These are phyloP conservation scores for Phaseolus lunatus DNA, from an alignment of 306 rosid genomes.

Conservation along the genomic window DNA sequence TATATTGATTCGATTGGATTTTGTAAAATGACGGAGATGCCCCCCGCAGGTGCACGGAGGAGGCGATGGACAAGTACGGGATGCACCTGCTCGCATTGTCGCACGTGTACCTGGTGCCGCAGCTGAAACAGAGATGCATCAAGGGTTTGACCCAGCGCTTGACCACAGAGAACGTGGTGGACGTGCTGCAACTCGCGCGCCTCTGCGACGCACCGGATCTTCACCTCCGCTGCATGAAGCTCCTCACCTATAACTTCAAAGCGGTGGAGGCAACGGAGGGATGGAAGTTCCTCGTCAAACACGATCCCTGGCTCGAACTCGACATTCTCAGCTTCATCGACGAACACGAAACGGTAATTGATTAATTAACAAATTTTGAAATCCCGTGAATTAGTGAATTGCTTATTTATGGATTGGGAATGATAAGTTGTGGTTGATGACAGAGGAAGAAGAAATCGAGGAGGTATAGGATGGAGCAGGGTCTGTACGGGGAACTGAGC, in stretches of 20 bases:
- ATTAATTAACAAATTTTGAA: background rate
- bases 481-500: slow-evolving; percentile 66
- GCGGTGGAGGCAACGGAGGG: slow-evolving; percentile 82
- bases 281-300: slow-evolving; percentile 77
- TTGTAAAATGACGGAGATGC: slow-evolving; percentile 46
- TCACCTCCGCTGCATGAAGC: slow-evolving; percentile 74
- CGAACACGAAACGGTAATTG: slow-evolving; percentile 73
- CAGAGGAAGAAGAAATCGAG: slow-evolving; percentile 81
- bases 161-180: slow-evolving; percentile 79
- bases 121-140: slow-evolving; percentile 72
- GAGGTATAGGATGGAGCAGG: slow-evolving; percentile 65
- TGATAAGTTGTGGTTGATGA: too few species aligned
- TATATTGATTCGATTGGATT: background rate
- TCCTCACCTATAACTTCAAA: slow-evolving; percentile 64
- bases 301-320: slow-evolving; percentile 91
- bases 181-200: slow-evolving; percentile 80
- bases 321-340: slow-evolving; percentile 80
- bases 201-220: slow-evolving; percentile 97
- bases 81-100: slow-evolving; percentile 83
- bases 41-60: slow-evolving; percentile 68
- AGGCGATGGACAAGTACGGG: slow-evolving; percentile 73
- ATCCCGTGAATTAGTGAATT: background rate
- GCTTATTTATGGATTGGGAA: background rate
- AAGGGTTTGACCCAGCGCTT: slow-evolving; percentile 67
- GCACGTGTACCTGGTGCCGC: slow-evolving; percentile 84